Evolutionary conservation across 1,284 basidiomycete genomes (phyloP), one percentile per base, ranked within the genome.

Genomic region (Blastosporella zonata): DNA sequence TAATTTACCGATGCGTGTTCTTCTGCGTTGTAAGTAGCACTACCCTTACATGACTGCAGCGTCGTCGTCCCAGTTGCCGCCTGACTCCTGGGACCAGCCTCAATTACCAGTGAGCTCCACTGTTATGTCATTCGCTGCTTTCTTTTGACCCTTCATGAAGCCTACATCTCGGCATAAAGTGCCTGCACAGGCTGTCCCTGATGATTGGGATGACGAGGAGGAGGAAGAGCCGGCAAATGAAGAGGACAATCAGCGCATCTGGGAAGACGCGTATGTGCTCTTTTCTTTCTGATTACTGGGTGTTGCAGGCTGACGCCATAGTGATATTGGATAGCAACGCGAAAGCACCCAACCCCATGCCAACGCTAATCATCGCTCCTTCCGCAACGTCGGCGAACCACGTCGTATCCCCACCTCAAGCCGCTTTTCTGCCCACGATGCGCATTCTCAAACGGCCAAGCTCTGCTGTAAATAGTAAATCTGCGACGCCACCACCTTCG

Each of bases 381-480:
- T 67, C 66, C 7, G 53, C 57, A 6, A 55, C 61, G 17, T 55
- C 67, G 1, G 45, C 57, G 4, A 54, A 55, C 10, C 52, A 65
- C 6, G 37, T 59, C 25, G 27, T 54, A 6, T 53, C 59, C 13
- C 66, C 68, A 5, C 69, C 70, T 10, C 63, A 62, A 8, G 66
- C 65, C n/a, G 72, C 69, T 0, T 68, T 74, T 42, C 68, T 71
- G 28, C 73, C 71, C 10, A 50, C 65, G 2, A 66, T 75, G 61
- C 67, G 67, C 23, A 76, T 75, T 38, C 64, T 74, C 20, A 76
- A 74, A 55, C 70, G 72, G 9, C 71, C 71, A 9, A 44, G 12
- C 1, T 63, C 69, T n/a, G 38, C 37, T 34, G 10, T 46, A 34
- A 42, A 37, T 12, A 31, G 29, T n/a, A 53, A 55, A 22, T 58